phyloP scores from a whole-genome alignment of 2,329 filamentous ascomycete species.

The Fusarium virguliforme region DNA sequence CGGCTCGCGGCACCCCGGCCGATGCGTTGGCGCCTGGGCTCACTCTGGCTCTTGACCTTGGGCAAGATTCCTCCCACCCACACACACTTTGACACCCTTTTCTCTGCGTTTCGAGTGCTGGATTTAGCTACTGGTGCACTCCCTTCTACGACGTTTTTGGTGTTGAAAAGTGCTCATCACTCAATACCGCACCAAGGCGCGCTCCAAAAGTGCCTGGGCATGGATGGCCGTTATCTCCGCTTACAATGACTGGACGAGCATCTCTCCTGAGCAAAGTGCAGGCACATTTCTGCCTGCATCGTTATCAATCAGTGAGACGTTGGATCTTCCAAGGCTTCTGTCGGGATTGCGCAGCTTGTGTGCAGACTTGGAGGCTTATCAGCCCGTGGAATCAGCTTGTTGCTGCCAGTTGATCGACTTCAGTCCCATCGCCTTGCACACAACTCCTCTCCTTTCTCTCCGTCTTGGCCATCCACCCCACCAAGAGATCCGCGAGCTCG shows the following conservation, averaged over 20 bases:
- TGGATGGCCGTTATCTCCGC: neutral
- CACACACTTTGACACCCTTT: conserved; percentile 31
- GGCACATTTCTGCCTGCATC: neutral
- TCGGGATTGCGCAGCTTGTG: neutral
- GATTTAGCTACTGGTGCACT: conserved; percentile 22
- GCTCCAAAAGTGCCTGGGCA: conserved; percentile 18
- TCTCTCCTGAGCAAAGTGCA: neutral
- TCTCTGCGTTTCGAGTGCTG: conserved; percentile 15
- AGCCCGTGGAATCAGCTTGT: neutral
- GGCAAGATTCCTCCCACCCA: conserved; percentile 23
- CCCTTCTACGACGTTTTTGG: conserved; percentile 20
- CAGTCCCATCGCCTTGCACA: neutral
- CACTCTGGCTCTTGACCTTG: conserved; percentile 22
- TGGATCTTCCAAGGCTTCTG: neutral
- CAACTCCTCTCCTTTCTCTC: neutral
- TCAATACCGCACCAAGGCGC: neutral
- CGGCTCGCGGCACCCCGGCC: conserved; percentile 49
- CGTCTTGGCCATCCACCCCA: conserved; percentile 34
- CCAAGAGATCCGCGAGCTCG: conserved; percentile 48
- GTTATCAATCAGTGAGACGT: neutral
- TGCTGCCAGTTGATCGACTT: neutral
- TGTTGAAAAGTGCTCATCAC: conserved; percentile 19
- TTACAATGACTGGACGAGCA: neutral
- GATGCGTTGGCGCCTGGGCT: conserved; percentile 39
- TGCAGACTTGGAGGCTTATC: neutral